A percentile compares a stretch with the other conserved stretches of the same genome.
These are phyloP conservation scores for Elsinoe arachidis DNA, from an alignment of 2,329 filamentous ascomycete species.

Conservation along the genomic window DNA sequence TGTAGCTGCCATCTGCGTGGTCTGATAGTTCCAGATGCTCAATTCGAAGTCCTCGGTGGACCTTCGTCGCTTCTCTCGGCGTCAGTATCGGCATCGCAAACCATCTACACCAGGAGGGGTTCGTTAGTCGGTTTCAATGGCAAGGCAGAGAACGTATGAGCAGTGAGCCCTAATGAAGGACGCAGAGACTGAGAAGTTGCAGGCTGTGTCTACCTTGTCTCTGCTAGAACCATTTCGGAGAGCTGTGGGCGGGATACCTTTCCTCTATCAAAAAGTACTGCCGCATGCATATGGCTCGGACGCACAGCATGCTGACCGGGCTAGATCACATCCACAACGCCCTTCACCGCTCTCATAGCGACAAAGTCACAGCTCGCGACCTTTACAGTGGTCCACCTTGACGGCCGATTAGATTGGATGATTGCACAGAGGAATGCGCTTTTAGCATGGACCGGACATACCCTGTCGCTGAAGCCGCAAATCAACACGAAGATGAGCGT, in stretches of 20 bases:
- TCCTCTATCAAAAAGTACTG: constrained; percentile 70
- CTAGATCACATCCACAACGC: constrained; percentile 74
- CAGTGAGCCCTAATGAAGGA: neutral
- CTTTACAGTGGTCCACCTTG: constrained; percentile 78
- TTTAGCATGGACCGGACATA: constrained; percentile 94
- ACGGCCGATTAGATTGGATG: constrained; percentile 94
- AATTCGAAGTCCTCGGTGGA: constrained; percentile 85
- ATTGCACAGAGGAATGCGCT: constrained; percentile 77
- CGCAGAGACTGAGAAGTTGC: constrained; percentile 11
- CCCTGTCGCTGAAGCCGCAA: constrained; percentile 64
- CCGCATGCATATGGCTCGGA: neutral
- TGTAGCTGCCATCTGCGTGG: neutral
- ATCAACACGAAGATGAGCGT: constrained; percentile 66
- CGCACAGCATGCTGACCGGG: constrained; percentile 8
- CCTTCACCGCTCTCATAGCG: constrained; percentile 79
- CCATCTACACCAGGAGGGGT: constrained; percentile 83
- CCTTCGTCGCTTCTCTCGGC: constrained; percentile 93
- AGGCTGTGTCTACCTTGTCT: constrained; percentile 84
- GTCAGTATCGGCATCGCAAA: constrained; percentile 84
- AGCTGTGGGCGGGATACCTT: constrained; percentile 75
- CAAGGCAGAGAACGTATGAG: constrained; percentile 71
- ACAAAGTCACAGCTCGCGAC: constrained; percentile 80
- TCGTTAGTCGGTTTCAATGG: constrained; percentile 85
- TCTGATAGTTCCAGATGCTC: constrained; percentile 58
- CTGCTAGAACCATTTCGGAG: constrained; percentile 76